phyloP scores from a whole-genome alignment of 2,329 filamentous ascomycete genomes.

The Cladobotryum mycophilum region DNA sequence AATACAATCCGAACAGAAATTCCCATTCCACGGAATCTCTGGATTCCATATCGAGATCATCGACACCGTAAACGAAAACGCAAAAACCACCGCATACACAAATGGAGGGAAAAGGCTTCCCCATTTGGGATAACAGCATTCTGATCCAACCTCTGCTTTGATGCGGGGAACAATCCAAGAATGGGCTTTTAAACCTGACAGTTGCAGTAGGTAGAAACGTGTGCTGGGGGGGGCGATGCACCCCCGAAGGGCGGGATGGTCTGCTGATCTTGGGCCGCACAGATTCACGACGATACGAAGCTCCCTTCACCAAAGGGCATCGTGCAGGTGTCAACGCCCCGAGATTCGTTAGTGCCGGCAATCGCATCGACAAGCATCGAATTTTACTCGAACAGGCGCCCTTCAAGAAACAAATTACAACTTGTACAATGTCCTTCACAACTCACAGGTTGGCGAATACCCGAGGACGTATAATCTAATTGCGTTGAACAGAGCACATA shows the following conservation, averaged over 20 bases:
- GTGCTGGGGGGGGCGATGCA: too few relatives aligned
- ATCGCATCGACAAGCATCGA: conserved; percentile 5
- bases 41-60: conserved; percentile 11
- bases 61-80: conserved; percentile 8
- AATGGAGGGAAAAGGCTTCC: conserved; percentile 11
- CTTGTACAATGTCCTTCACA: conserved; percentile 4
- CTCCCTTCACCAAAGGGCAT: too few relatives aligned
- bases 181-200: conserved; percentile 4
- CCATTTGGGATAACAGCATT: conserved; percentile 10
- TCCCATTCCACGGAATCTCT: conserved; percentile 6
- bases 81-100: conserved; percentile 7
- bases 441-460: conserved; percentile 4
- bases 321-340: background rate
- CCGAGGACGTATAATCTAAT: conserved; percentile 11
- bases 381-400: conserved; percentile 2
- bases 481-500: conserved; percentile 11
- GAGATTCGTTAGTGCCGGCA: conserved; percentile 1
- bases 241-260: too few relatives aligned
- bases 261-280: too few relatives aligned
- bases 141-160: conserved; percentile 5
- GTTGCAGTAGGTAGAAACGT: too few relatives aligned
- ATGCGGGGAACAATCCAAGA: background rate
- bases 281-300: too few relatives aligned
- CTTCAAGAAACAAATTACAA: conserved; percentile 5
- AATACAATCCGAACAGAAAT: conserved; percentile 7